These are phyloP conservation scores for Xerocomus brunneocitrinus DNA, from an alignment of 768 basidiomycete species.

Conservation along the genomic window DNA sequence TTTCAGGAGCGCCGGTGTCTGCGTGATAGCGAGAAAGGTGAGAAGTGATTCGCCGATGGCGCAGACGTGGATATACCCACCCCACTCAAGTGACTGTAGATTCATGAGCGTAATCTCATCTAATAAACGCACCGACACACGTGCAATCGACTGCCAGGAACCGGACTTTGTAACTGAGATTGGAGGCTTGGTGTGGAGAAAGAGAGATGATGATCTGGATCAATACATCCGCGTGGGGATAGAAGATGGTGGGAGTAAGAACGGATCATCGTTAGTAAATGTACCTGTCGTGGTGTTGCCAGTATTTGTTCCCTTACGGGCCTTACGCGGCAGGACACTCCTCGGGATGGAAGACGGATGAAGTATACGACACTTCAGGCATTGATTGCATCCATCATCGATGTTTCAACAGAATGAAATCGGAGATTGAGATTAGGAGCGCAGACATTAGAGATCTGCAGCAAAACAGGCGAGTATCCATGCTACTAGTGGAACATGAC, in stretches of 20 bases:
- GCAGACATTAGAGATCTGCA: neutral
- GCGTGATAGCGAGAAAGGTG: neutral
- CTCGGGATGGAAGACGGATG: neutral
- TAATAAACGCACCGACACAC: neutral
- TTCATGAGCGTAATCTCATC: neutral
- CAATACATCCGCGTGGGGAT: neutral
- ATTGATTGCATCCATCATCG: neutral
- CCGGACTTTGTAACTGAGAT: neutral
- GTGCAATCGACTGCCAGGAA: neutral
- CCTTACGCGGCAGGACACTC: neutral
- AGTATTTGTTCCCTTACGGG: neutral
- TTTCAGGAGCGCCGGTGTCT: neutral
- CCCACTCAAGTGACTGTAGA: neutral
- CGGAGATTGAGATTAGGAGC: neutral
- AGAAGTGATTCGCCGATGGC: neutral
- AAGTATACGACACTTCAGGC: neutral
- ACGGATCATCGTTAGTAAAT: neutral
- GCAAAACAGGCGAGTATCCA: neutral
- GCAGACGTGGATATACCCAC: neutral
- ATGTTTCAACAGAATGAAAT: neutral
- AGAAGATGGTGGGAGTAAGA: neutral
- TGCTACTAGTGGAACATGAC: neutral
- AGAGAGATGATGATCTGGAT: neutral
- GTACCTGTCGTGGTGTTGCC: neutral
- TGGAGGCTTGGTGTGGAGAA: neutral